These are phyloP conservation scores for Magnaporthiopsis incrustans DNA, from an alignment of 2,329 filamentous ascomycete genomes.

Conservation along the genomic window DNA sequence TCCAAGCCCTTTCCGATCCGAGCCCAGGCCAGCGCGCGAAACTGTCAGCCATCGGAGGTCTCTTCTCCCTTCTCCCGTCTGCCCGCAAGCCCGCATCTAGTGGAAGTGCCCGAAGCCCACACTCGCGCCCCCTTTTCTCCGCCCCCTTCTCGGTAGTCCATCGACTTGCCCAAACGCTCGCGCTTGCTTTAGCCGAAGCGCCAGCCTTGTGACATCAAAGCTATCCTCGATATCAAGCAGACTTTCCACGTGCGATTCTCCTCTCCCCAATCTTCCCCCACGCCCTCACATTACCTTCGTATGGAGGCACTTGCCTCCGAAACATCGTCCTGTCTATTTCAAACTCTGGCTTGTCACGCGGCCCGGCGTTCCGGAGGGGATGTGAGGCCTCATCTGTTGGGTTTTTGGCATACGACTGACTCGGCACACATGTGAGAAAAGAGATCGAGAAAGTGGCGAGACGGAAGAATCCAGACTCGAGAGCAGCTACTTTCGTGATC, in stretches of 20 bases:
- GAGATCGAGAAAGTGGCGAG: not conserved
- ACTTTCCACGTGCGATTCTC: not conserved
- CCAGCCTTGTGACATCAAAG: too few species aligned
- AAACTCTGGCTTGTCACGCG: not conserved
- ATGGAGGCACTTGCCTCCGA: not conserved
- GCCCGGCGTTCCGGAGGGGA: not conserved
- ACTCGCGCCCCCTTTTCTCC: not conserved
- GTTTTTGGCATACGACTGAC: not conserved
- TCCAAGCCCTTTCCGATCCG: not conserved
- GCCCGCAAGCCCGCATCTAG: not conserved
- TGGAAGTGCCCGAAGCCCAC: not conserved
- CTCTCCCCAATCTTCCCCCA: not conserved
- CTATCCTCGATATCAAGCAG: not conserved
- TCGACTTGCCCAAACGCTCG: not conserved
- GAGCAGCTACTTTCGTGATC: not conserved
- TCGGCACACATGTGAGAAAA: not conserved
- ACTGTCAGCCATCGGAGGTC: too few species aligned
- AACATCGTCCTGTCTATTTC: not conserved
- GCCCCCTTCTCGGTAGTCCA: slow-evolving; percentile 1
- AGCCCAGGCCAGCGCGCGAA: not conserved
- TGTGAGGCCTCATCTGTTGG: not conserved
- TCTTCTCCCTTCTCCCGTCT: not conserved
- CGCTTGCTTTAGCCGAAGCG: too few species aligned
- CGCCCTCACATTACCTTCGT: not conserved
- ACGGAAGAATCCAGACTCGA: not conserved